Conservation (phyloP, 83 land plant species). For the Picea mariana region DNA sequence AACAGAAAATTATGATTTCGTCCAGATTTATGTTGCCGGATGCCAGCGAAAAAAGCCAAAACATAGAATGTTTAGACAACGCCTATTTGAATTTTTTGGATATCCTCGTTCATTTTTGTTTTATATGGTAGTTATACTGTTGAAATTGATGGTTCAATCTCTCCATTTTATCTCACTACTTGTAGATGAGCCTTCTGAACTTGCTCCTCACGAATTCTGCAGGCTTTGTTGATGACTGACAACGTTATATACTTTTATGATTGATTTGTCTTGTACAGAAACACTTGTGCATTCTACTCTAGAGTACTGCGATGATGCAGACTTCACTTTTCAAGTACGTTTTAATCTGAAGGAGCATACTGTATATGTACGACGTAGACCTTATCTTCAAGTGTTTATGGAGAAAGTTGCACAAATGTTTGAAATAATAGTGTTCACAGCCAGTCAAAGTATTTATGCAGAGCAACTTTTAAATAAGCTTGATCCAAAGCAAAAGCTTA, state of each 20-base stretch:
- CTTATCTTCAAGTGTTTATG: constrained; percentile 63
- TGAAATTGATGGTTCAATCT: neutral
- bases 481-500: constrained; percentile 69
- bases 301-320: constrained; percentile 63
- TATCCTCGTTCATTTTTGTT: neutral
- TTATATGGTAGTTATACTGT: neutral
- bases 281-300: constrained; percentile 80
- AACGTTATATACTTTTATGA: neutral
- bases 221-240: neutral
- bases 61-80: no score
- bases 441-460: constrained; percentile 87
- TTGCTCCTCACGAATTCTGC: neutral
- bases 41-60: no score
- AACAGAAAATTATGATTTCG: no score
- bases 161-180: neutral
- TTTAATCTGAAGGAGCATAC: constrained; percentile 69
- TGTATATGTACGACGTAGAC: constrained; percentile 77
- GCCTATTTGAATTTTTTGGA: neutral
- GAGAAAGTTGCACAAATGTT: constrained; percentile 77
- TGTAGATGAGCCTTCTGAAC: neutral
- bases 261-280: constrained; percentile 47
- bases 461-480: constrained; percentile 65
- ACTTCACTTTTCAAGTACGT: constrained; percentile 72
- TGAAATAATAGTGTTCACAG: constrained; percentile 76
- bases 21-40: no score